Conservation (phyloP, 2,329 filamentous ascomycete species). For the Aspergillus uvarum region DNA sequence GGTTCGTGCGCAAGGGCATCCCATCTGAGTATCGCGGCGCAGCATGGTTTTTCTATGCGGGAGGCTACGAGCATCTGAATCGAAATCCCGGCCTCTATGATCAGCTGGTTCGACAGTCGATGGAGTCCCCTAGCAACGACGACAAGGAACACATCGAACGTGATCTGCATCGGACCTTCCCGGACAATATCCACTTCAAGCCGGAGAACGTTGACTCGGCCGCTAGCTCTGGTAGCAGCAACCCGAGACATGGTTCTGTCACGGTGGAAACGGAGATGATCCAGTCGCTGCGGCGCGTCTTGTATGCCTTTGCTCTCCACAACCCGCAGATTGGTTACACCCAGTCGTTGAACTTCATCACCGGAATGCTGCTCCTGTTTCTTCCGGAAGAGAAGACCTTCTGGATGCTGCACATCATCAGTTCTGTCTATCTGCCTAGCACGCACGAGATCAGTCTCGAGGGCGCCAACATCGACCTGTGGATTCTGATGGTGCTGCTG, state of each 20-base stretch:
- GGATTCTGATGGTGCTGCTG: slow-evolving; percentile 84
- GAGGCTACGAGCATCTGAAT: slow-evolving; percentile 74
- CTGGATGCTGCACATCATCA: slow-evolving; percentile 90
- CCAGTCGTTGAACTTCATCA: slow-evolving; percentile 92
- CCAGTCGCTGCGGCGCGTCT: slow-evolving; percentile 74
- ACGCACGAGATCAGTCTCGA: slow-evolving; percentile 90
- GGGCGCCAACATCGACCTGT: slow-evolving; percentile 89
- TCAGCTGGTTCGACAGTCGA: slow-evolving; percentile 65
- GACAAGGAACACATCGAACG: slow-evolving; percentile 91
- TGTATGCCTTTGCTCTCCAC: slow-evolving; percentile 87
- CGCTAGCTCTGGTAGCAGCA: slow-evolving; percentile 36
- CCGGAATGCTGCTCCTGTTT: slow-evolving; percentile 84
- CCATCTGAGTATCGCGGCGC: slow-evolving; percentile 92
- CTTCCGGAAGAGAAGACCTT: slow-evolving; percentile 90
- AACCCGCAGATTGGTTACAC: slow-evolving; percentile 93
- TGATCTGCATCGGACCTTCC: slow-evolving; percentile 89
- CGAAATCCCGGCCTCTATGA: slow-evolving; percentile 77
- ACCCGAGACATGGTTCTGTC: slow-evolving; percentile 33
- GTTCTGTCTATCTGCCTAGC: slow-evolving; percentile 80
- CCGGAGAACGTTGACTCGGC: slow-evolving; percentile 48
- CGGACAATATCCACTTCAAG: slow-evolving; percentile 89
- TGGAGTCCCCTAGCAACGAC: slow-evolving; percentile 63
- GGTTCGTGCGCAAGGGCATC: slow-evolving; percentile 89
- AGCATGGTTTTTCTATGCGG: slow-evolving; percentile 96
- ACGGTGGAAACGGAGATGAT: slow-evolving; percentile 73